Percentiles rank a stretch among this genome's conserved stretches.
phyloP scores from a whole-genome alignment of 2,329 filamentous ascomycete genomes.

The Arthrobotrys sphaeroides region DNA sequence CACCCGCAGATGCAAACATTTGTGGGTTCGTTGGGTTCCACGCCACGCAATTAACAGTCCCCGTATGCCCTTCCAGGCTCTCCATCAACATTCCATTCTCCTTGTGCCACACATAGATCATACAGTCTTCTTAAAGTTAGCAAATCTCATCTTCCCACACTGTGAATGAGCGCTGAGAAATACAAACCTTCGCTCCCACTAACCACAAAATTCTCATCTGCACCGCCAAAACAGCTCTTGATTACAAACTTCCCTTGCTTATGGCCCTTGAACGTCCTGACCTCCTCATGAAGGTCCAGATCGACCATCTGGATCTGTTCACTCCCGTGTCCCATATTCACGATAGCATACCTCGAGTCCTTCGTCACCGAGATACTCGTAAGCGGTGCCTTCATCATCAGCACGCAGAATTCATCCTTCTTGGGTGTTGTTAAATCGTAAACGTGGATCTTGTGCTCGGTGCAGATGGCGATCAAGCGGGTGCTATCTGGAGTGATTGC shows the following conservation, averaged over 20 bases:
- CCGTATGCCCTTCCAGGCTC: slow-evolving; percentile 77
- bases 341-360: slow-evolving; percentile 81
- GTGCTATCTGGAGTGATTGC: slow-evolving; percentile 82
- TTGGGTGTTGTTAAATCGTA: slow-evolving; percentile 80
- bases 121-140: slow-evolving; percentile 66
- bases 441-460: slow-evolving; percentile 75
- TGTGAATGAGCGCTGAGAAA: background rate
- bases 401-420: slow-evolving; percentile 75
- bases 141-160: too few relatives aligned
- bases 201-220: slow-evolving; percentile 88
- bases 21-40: slow-evolving; percentile 87
- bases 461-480: slow-evolving; percentile 80
- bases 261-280: slow-evolving; percentile 79
- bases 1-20: slow-evolving; percentile 90
- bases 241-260: slow-evolving; percentile 81
- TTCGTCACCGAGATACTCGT: slow-evolving; percentile 83
- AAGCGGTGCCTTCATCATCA: slow-evolving; percentile 71
- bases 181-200: slow-evolving; percentile 85
- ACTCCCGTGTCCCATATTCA: slow-evolving; percentile 74
- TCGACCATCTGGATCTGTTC: slow-evolving; percentile 78
- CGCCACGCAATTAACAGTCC: slow-evolving; percentile 83
- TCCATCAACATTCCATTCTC: slow-evolving; percentile 79
- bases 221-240: slow-evolving; percentile 83
- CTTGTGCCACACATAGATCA: slow-evolving; percentile 90
- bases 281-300: slow-evolving; percentile 74